Conservation (phyloP, 805 yeast species). For the Barnettozyma sucrosica region DNA sequence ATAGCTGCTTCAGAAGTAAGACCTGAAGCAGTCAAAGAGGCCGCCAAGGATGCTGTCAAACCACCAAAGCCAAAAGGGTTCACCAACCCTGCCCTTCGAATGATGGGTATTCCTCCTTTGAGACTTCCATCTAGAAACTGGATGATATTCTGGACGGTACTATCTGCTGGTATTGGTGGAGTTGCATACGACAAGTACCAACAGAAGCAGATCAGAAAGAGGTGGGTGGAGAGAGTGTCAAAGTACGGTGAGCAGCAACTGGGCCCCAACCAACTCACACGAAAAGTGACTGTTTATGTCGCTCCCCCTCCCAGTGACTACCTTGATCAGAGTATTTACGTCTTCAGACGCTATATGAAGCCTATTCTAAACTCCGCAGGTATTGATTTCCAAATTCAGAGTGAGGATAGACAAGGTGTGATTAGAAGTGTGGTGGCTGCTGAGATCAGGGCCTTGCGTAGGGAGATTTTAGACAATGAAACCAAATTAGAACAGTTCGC, state of each 20-base stretch:
- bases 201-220: slow-evolving; percentile 57
- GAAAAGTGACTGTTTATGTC: slow-evolving; percentile 74
- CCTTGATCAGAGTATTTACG: slow-evolving; percentile 62
- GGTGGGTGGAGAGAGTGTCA: slow-evolving; percentile 59
- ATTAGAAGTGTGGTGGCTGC: slow-evolving; percentile 79
- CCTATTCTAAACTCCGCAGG: slow-evolving; percentile 84
- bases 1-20: neutral
- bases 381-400: slow-evolving; percentile 70
- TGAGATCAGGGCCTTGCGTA: slow-evolving; percentile 65
- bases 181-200: slow-evolving; percentile 71
- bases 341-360: slow-evolving; percentile 75
- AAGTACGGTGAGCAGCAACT: slow-evolving; percentile 45
- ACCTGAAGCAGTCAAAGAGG: slow-evolving; percentile 7
- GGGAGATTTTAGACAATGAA: slow-evolving; percentile 32
- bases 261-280: slow-evolving; percentile 47
- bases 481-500: slow-evolving; percentile 17
- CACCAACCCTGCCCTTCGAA: slow-evolving; percentile 72
- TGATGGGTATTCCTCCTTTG: slow-evolving; percentile 77
- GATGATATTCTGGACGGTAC: slow-evolving; percentile 79
- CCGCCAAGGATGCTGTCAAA: slow-evolving; percentile 5
- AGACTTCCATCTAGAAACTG: slow-evolving; percentile 88
- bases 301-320: slow-evolving; percentile 98
- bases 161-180: slow-evolving; percentile 67
- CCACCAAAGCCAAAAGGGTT: slow-evolving; percentile 33
- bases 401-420: slow-evolving; percentile 84